phyloP scores from a whole-genome alignment of 2,329 filamentous ascomycete species.

The Pyrenochaeta sp. region DNA sequence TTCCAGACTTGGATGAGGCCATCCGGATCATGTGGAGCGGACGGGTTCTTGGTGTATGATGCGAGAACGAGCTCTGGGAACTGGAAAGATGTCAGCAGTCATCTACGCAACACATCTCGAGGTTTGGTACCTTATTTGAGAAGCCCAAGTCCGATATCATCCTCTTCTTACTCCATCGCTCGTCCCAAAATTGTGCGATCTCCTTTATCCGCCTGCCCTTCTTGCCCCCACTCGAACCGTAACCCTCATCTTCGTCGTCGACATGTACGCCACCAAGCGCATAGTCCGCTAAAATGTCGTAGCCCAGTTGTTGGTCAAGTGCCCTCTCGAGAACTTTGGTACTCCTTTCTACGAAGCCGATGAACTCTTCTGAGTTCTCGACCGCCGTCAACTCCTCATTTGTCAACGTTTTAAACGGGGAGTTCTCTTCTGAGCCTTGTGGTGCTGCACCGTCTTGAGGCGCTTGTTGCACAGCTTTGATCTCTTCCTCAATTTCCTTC shows the following conservation, averaged over 20 bases:
- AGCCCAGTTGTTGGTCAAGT: slow-evolving; percentile 91
- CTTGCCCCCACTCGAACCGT: slow-evolving; percentile 73
- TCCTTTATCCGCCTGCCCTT: slow-evolving; percentile 82
- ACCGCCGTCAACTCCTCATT: slow-evolving; percentile 89
- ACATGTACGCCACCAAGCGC: slow-evolving; percentile 78
- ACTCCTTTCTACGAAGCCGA: slow-evolving; percentile 93
- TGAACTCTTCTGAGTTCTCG: slow-evolving; percentile 89
- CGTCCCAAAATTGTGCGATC: slow-evolving; percentile 91
- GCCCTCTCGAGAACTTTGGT: slow-evolving; percentile 97
- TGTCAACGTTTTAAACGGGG: slow-evolving; percentile 80
- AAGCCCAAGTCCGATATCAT: slow-evolving; percentile 97
- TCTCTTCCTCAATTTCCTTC: slow-evolving; percentile 90
- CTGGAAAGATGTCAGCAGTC: slow-evolving; percentile 48
- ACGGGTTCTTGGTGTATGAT: slow-evolving; percentile 96
- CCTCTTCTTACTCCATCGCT: slow-evolving; percentile 95
- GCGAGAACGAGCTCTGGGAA: slow-evolving; percentile 92
- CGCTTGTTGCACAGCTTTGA: slow-evolving; percentile 70
- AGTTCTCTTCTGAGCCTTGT: slow-evolving; percentile 62
- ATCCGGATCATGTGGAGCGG: slow-evolving; percentile 91
- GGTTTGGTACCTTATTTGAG: slow-evolving; percentile 76
- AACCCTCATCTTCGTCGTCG: slow-evolving; percentile 81
- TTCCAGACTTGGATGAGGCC: slow-evolving; percentile 98
- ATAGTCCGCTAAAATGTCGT: slow-evolving; percentile 96
- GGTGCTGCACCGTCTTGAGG: slow-evolving; percentile 52
- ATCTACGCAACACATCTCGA: background rate